Conservation (phyloP, 2,329 filamentous ascomycete genomes). For the Fusarium mangiferae region DNA sequence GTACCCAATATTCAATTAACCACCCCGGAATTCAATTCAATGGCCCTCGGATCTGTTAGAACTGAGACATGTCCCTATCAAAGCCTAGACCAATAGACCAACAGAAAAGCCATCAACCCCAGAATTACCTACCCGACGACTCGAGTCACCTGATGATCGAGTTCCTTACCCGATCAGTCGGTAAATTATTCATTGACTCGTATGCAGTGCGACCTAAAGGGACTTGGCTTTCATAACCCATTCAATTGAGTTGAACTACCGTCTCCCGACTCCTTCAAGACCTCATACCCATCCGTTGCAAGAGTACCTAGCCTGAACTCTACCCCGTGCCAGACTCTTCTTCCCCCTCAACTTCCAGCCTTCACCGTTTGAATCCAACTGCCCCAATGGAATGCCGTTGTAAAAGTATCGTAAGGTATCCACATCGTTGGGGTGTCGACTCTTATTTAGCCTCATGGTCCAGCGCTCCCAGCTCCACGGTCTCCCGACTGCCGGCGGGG, state of each 20-base stretch:
- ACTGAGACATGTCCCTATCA: background rate
- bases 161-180: background rate
- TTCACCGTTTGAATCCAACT: slow-evolving; percentile 27
- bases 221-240: background rate
- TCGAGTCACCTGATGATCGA: slow-evolving; percentile 16
- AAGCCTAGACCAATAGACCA: slow-evolving; percentile 1
- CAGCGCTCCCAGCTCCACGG: background rate
- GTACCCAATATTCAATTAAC: background rate
- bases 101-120: slow-evolving; percentile 1
- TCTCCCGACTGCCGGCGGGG: slow-evolving; percentile 21
- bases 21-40: background rate
- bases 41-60: background rate
- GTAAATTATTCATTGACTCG: background rate
- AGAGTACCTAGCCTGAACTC: background rate
- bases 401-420: background rate
- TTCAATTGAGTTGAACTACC: background rate
- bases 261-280: background rate
- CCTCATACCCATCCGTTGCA: background rate
- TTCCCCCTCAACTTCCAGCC: background rate
- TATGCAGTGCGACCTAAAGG: slow-evolving; percentile 5
- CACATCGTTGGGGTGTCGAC: slow-evolving; percentile 2
- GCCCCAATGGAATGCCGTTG: slow-evolving; percentile 21
- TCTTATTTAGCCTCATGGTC: slow-evolving; percentile 22
- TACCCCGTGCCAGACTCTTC: background rate
- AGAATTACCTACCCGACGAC: background rate